Evolutionary conservation across 1,284 basidiomycete species (phyloP).

Genomic region (Anthracocystis panici-leucophaei): DNA sequence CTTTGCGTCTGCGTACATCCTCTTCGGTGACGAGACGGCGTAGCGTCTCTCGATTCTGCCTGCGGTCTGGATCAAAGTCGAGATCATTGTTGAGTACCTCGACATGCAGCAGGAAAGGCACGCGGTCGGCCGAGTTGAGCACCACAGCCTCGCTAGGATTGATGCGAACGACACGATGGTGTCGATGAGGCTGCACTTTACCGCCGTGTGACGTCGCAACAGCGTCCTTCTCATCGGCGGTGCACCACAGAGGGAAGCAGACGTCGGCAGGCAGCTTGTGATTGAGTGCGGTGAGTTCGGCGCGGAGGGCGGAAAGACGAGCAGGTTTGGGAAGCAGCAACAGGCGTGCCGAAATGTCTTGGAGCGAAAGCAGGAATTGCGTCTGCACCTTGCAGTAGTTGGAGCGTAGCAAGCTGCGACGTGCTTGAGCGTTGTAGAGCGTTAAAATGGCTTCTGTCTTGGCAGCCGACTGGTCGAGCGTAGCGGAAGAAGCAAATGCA

Average conservation of each 20-base stretch:
- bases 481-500: constrained; percentile 63
- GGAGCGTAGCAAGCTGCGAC: constrained; percentile 59
- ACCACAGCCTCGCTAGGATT: constrained; percentile 98
- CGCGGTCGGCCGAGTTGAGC: constrained; percentile 95
- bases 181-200: constrained; percentile 70
- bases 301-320: constrained; percentile 91
- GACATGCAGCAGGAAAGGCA: constrained; percentile 91
- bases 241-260: constrained; percentile 98
- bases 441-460: constrained; percentile 52
- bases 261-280: constrained; percentile 89
- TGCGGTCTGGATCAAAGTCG: constrained; percentile 87
- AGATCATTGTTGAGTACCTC: constrained; percentile 92
- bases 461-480: constrained; percentile 73
- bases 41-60: constrained; percentile 83
- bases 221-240: constrained; percentile 51
- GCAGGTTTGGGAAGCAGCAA: constrained; percentile 93
- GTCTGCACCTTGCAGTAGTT: constrained; percentile 88
- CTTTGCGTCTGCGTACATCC: constrained; percentile 70
- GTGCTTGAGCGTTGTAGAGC: constrained; percentile 56
- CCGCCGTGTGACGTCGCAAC: background rate
- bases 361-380: constrained; percentile 87
- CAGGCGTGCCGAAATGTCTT: constrained; percentile 91
- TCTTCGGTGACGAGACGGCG: constrained; percentile 86
- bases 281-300: constrained; percentile 94
- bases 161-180: constrained; percentile 96